Base-by-base conservation (phyloP, 257 asterid species). In the Solanum verrucosum region DNA sequence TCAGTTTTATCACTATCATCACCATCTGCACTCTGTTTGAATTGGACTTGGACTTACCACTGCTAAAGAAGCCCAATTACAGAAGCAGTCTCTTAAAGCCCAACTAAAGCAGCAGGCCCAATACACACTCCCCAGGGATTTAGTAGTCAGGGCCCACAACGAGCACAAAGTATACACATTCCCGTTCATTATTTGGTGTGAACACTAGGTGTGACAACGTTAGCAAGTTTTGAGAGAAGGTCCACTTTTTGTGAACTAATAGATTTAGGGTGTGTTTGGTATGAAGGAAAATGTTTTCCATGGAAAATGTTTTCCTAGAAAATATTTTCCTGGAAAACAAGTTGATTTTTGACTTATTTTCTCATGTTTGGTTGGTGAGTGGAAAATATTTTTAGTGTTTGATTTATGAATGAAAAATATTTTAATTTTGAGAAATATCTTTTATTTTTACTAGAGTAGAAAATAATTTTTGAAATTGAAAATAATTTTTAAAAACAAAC, bases 131-230 rank as follows among this genome's bases (percentile, higher is more conserved):
- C n/a, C n/a, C 3, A 7, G 65, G 65, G n/a, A 56, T 56, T 56
- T 56, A 18, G 65, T 56, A 52, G 63, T 52, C 63, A 52, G 65
- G 63, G 65, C 65, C n/a, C n/a, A 56, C n/a, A 3, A 18, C 0
- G 65, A 56, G 11, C n/a, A 56, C 11, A 2, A 56, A 6, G n/a
- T 18, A 18, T 56, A 56, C 65, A 7, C n/a, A 18, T 0, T 5
- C 3, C 4, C 4, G 67, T 59, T 59, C 5, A 59, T 1, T 59
- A 59, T 59, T 59, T 59, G 67, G 27, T 59, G 67, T 59, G 1
- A 59, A 21, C 27, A 21, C 27, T 59, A 0, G 7, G 23, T 7
- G 11, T 21, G 11, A 59, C 0, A 59, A 0, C 1, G 2, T 3
- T 59, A 59, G 0, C 63, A 56, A 56, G 6, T 59, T 20, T 56